phyloP scores from a whole-genome alignment of 225 moss, liverwort and hornwort species.

The Straminergon stramineum region DNA sequence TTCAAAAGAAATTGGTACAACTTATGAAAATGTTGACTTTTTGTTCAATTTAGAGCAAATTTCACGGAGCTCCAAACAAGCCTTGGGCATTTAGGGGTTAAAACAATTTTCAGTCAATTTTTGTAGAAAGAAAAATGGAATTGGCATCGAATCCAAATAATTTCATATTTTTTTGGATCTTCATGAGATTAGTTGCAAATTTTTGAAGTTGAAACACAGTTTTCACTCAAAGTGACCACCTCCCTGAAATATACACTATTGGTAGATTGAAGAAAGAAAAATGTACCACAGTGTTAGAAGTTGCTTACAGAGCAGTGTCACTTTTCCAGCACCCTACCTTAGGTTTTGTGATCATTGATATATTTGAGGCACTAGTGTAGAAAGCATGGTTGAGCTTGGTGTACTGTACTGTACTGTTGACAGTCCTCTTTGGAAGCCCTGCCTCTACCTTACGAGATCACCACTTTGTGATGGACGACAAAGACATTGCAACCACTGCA shows the following conservation, averaged over 20 bases:
- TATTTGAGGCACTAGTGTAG: not conserved
- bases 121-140: rapidly evolving
- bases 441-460: not conserved
- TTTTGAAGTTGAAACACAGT: not conserved
- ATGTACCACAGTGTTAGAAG: not conserved
- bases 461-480: not conserved
- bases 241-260: rapidly evolving
- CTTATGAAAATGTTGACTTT: too few species aligned
- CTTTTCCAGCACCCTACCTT: not conserved
- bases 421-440: not conserved
- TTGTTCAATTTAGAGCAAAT: too few species aligned
- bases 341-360: not conserved
- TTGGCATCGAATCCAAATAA: rapidly evolving
- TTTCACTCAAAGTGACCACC: rapidly evolving
- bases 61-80: too few species aligned
- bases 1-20: too few species aligned
- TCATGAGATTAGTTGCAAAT: not conserved
- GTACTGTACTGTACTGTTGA: not conserved
- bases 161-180: not conserved
- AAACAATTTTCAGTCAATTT: not conserved
- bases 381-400: not conserved
- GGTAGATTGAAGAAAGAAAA: not conserved
- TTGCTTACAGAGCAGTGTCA: not conserved
- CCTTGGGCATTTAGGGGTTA: too few species aligned
- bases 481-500: conserved; percentile 1